Evolutionary conservation across 2,329 filamentous ascomycete genomes (phyloP).

Genomic region (Fusarium annulatum): DNA sequence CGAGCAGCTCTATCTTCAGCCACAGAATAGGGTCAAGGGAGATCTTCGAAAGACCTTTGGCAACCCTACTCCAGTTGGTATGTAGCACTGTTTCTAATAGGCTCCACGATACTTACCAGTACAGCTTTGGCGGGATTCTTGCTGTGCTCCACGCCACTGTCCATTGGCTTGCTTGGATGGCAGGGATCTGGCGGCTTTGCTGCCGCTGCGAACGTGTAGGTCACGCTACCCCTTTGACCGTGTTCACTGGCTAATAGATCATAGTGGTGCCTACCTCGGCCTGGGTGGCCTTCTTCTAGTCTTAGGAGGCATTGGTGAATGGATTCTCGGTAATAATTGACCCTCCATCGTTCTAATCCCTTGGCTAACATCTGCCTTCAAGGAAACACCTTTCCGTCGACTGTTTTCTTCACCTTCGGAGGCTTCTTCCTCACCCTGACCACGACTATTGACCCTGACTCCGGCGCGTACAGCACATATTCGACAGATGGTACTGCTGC

Average conservation of each 20-base stretch:
- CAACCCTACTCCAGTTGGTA: constrained; percentile 62
- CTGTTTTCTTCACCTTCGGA: constrained; percentile 62
- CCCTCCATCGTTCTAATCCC: accelerated
- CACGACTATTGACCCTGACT: constrained; percentile 60
- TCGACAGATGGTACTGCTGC: constrained; percentile 45
- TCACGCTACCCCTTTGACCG: accelerated
- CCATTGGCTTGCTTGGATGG: constrained; percentile 47
- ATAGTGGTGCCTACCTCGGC: constrained; percentile 54
- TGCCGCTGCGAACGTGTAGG: constrained; percentile 48
- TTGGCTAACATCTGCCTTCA: background rate
- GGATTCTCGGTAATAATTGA: constrained; percentile 53
- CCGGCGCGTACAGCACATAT: constrained; percentile 56
- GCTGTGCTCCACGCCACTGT: constrained; percentile 45
- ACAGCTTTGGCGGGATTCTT: constrained; percentile 48
- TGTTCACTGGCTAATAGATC: background rate
- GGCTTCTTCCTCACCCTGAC: constrained; percentile 64
- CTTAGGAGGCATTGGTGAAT: constrained; percentile 61
- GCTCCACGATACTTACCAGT: accelerated
- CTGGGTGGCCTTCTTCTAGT: constrained; percentile 60
- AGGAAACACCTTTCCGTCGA: constrained; percentile 64
- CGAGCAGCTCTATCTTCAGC: constrained; percentile 64
- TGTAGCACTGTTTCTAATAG: accelerated
- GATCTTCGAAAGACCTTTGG: constrained; percentile 61
- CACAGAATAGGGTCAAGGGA: constrained; percentile 58
- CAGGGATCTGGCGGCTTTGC: constrained; percentile 47